Conservation (phyloP, 345 rosid species). For the Acer yangbiense region DNA sequence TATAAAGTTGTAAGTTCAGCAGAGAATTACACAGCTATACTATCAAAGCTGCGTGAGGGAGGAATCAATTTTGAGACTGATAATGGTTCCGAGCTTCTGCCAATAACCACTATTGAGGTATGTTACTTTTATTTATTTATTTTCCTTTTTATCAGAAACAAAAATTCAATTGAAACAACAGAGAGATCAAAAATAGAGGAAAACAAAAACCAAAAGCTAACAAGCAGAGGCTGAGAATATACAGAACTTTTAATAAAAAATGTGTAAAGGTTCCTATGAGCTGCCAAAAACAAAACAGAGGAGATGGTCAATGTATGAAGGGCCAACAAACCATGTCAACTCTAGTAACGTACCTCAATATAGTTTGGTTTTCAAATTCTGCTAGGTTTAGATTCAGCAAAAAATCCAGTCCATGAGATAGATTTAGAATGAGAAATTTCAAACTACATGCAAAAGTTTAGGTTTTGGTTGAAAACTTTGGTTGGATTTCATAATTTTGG, state of each 20-base stretch:
- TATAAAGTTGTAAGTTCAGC: slow-evolving; percentile 77
- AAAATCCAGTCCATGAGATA: neutral
- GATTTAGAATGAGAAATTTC: neutral
- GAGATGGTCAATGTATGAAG: neutral
- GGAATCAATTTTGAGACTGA: slow-evolving; percentile 83
- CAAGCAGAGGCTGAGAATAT: neutral
- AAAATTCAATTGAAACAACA: neutral
- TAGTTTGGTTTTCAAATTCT: neutral
- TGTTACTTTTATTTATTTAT: neutral
- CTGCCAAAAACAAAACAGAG: neutral
- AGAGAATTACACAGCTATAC: slow-evolving; percentile 64
- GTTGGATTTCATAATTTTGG: neutral
- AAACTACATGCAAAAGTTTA: neutral
- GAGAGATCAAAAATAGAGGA: neutral
- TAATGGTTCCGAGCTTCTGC: slow-evolving; percentile 91
- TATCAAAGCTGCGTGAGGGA: slow-evolving; percentile 71
- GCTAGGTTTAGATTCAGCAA: neutral
- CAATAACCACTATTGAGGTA: slow-evolving; percentile 76
- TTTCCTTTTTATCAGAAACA: neutral
- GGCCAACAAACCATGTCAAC: neutral
- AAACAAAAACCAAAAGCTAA: neutral
- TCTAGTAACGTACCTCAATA: neutral
- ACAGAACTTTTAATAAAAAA: neutral
- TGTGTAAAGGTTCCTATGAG: neutral
- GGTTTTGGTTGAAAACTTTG: neutral